phyloP scores from a whole-genome alignment of 2,329 filamentous ascomycete species.

The Phaeosphaeriaceae sp. region DNA sequence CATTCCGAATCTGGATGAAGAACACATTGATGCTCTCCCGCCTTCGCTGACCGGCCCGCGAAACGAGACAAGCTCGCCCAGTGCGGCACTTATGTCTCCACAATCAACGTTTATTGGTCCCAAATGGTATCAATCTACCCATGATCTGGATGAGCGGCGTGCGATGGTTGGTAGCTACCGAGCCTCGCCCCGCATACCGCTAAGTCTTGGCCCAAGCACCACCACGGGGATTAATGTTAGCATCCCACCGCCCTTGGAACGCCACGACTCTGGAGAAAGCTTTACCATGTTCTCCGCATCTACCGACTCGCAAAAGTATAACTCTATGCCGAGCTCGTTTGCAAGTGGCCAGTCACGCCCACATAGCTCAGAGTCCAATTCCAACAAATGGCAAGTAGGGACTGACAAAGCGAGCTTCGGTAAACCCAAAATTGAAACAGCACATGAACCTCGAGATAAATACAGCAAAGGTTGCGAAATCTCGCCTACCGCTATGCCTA shows the following conservation, averaged over 20 bases:
- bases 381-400: constrained; percentile 36
- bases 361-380: constrained; percentile 33
- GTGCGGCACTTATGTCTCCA: constrained; percentile 15
- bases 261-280: constrained; percentile 68
- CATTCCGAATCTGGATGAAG: constrained; percentile 48
- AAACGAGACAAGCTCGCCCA: constrained; percentile 14
- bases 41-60: constrained; percentile 42
- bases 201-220: constrained; percentile 57
- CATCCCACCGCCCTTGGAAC: constrained; percentile 48
- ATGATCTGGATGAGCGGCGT: constrained; percentile 48
- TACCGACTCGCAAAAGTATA: constrained; percentile 62
- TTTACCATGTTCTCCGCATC: constrained; percentile 72
- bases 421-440: constrained; percentile 16
- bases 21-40: constrained; percentile 46
- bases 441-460: constrained; percentile 12
- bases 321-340: constrained; percentile 62
- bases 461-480: constrained; percentile 33
- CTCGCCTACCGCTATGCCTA: constrained; percentile 38
- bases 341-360: constrained; percentile 43
- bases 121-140: constrained; percentile 43
- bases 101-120: constrained; percentile 35
- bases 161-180: constrained; percentile 56
- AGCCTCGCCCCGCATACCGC: constrained; percentile 57
- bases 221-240: constrained; percentile 44
- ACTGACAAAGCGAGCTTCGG: constrained; percentile 45